A percentile compares a stretch with the other conserved stretches of the same genome.
Evolutionary conservation across 116 monocot genomes (phyloP).

Genomic region (Trichopus zeylanicus): DNA sequence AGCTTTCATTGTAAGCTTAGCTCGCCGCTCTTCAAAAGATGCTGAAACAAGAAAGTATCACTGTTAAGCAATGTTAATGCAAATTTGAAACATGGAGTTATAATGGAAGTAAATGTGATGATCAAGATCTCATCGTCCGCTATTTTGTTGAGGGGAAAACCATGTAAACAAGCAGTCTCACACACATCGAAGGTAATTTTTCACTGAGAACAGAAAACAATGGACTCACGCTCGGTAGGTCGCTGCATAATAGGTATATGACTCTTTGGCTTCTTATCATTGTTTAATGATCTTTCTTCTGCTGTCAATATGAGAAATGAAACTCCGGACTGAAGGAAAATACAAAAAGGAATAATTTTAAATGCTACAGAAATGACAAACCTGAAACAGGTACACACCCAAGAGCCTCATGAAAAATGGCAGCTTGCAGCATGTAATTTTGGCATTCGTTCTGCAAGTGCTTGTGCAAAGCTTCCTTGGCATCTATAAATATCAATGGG

Average conservation of each 20-base stretch:
- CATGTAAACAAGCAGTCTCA: no score
- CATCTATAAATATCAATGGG: conserved; percentile 35
- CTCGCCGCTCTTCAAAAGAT: conserved; percentile 68
- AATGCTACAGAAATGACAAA: background rate
- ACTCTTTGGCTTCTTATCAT: conserved; percentile 36
- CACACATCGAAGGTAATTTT: background rate
- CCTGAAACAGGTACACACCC: conserved; percentile 33
- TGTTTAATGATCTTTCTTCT: conserved; percentile 20
- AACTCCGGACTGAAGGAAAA: background rate
- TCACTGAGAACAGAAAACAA: background rate
- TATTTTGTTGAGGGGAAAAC: background rate
- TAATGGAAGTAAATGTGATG: background rate
- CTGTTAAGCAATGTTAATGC: background rate
- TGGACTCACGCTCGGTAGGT: conserved; percentile 80
- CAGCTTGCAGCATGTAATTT: conserved; percentile 54
- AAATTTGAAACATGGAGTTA: background rate
- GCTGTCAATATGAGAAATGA: conserved; percentile 7
- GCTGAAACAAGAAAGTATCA: conserved; percentile 35
- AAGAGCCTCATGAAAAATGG: conserved; percentile 64
- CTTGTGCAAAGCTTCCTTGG: conserved; percentile 36
- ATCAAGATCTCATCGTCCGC: no score
- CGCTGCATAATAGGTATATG: conserved; percentile 65
- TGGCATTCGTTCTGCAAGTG: conserved; percentile 53
- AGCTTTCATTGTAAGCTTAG: conserved; percentile 29
- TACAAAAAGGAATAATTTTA: background rate